Conservation (phyloP, 805 yeast genomes). For the Lachancea mirantina region DNA sequence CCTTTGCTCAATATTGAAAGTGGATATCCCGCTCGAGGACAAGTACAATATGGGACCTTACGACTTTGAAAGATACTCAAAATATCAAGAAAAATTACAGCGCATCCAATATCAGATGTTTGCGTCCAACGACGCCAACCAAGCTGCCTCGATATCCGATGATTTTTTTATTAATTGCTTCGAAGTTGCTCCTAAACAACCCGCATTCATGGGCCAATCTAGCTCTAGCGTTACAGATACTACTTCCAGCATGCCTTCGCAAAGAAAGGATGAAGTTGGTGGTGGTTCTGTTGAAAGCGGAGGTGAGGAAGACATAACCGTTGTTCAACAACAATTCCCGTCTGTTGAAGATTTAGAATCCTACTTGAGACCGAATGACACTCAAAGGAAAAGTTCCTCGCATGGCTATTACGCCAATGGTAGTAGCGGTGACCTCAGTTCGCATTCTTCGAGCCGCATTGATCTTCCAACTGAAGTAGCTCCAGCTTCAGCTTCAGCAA, state of each 20-base stretch:
- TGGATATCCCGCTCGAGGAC: conserved; percentile 44
- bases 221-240: not conserved
- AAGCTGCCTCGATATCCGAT: conserved; percentile 16
- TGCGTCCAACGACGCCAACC: conserved; percentile 16
- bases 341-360: conserved; percentile 6
- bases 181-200: conserved; percentile 27
- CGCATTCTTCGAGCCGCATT: conserved; percentile 4
- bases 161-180: conserved; percentile 23
- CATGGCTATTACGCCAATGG: too few relatives aligned
- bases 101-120: conserved; percentile 24
- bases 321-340: conserved; percentile 8
- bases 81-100: conserved; percentile 37
- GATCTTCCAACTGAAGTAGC: conserved; percentile 1
- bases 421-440: conserved; percentile 2
- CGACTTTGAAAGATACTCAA: conserved; percentile 48
- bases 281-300: not conserved
- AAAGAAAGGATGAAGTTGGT: not conserved
- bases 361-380: conserved; percentile 2
- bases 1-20: conserved; percentile 52
- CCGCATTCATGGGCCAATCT: conserved; percentile 15
- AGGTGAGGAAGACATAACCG: conserved; percentile 5
- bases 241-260: conserved; percentile 1
- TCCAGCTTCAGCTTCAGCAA: not conserved
- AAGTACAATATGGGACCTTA: conserved; percentile 43
- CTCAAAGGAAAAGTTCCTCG: not conserved